Conservation (phyloP, 306 rosid genomes). For the Fagus sylvatica region DNA sequence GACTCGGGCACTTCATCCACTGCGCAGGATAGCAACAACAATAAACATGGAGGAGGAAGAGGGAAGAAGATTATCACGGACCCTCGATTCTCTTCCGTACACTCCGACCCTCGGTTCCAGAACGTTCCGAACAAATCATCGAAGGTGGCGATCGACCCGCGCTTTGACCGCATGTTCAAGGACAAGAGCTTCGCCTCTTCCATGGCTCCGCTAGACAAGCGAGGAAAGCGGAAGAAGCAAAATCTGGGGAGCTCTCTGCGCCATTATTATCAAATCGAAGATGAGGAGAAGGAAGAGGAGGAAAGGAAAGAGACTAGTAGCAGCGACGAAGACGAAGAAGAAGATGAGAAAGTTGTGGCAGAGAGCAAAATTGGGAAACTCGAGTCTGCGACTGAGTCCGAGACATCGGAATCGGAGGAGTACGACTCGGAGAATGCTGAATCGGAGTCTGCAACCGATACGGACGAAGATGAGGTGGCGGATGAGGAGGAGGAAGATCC, state of each 20-base stretch:
- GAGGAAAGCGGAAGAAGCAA: conserved; percentile 55
- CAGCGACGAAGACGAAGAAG: conserved; percentile 25
- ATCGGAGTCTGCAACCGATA: conserved; percentile 32
- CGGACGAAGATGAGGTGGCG: conserved; percentile 34
- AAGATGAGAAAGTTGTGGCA: conserved; percentile 19
- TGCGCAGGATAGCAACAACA: conserved; percentile 4
- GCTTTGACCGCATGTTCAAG: conserved; percentile 62
- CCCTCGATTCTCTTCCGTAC: conserved; percentile 55
- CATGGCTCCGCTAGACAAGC: conserved; percentile 75
- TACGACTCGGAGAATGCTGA: conserved; percentile 23
- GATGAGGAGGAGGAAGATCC: conserved; percentile 44
- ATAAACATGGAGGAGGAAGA: background rate
- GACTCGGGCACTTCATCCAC: conserved; percentile 18
- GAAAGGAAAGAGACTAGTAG: conserved; percentile 12
- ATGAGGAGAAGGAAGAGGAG: conserved; percentile 15
- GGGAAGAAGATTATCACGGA: conserved; percentile 49
- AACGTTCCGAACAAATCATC: conserved; percentile 60
- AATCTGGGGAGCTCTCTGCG: conserved; percentile 36
- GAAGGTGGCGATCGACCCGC: conserved; percentile 74
- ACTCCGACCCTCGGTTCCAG: conserved; percentile 84
- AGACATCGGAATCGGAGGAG: conserved; percentile 27
- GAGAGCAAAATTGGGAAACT: conserved; percentile 27
- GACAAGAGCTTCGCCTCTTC: conserved; percentile 56
- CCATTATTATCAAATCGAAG: conserved; percentile 57
- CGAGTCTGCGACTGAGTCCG: conserved; percentile 28